Conservation (phyloP, 768 basidiomycete genomes). For the Mycena galericulata region DNA sequence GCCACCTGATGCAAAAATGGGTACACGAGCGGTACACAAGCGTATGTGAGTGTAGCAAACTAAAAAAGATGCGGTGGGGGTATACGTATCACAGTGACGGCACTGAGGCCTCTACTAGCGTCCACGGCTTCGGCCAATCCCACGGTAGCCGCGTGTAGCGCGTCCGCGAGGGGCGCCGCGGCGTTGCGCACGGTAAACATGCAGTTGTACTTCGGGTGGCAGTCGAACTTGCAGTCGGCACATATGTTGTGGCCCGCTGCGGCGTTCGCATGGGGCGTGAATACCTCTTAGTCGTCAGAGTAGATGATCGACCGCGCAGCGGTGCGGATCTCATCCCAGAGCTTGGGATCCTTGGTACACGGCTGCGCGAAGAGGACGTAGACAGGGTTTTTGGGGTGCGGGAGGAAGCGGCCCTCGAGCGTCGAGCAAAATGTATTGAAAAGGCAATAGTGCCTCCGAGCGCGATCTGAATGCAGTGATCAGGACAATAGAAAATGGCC, state of each 20-base stretch:
- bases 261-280: constrained; percentile 6
- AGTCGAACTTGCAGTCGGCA: constrained; percentile 16
- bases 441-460: no score
- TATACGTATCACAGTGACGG: background rate
- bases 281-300: constrained; percentile 5
- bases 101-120: no score
- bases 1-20: no score
- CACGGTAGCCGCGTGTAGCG: background rate
- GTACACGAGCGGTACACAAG: background rate
- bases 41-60: background rate
- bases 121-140: no score
- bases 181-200: constrained; percentile 3
- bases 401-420: background rate
- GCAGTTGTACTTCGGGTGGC: constrained; percentile 16
- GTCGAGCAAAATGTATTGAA: no score
- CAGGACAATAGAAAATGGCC: no score
- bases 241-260: background rate
- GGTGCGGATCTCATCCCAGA: constrained; percentile 10
- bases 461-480: no score
- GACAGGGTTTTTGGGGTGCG: background rate
- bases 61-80: background rate
- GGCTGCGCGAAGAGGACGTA: constrained; percentile 4
- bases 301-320: background rate
- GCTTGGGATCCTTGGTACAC: background rate
- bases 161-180: background rate